A percentile compares a stretch with the other conserved stretches of the same genome.
These are phyloP conservation scores for Teunomyces stri DNA, from an alignment of 805 yeast genomes.

Conservation along the genomic window DNA sequence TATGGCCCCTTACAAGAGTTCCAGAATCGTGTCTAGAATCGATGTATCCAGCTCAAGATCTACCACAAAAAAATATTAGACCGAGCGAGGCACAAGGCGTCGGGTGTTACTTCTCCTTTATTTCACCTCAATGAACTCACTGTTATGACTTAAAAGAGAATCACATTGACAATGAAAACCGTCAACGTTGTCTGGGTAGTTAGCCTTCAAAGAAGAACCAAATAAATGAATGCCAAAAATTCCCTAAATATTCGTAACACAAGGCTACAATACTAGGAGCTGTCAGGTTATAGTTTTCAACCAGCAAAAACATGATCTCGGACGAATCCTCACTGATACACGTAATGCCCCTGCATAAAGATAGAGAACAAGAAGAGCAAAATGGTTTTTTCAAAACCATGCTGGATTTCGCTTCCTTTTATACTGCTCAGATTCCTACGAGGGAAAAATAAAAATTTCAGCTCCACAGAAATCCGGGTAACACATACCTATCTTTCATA, in stretches of 20 bases:
- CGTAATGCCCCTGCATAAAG: slow-evolving; percentile 99
- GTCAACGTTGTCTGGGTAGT: background rate
- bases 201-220: slow-evolving; percentile 36
- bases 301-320: slow-evolving; percentile 99
- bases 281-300: slow-evolving; percentile 99
- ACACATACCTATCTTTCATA: background rate
- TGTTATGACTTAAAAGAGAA: slow-evolving; percentile 16
- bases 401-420: slow-evolving; percentile 9
- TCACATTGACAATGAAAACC: background rate
- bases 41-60: slow-evolving; percentile 48
- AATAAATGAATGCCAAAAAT: slow-evolving; percentile 59
- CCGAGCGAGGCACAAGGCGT: slow-evolving; percentile 53
- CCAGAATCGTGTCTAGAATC: slow-evolving; percentile 4
- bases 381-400: slow-evolving; percentile 7
- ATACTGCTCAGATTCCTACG: slow-evolving; percentile 7
- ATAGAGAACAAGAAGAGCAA: slow-evolving; percentile 46
- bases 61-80: slow-evolving; percentile 17
- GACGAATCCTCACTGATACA: slow-evolving; percentile 99
- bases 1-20: slow-evolving; percentile 40
- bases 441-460: background rate
- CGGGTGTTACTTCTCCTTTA: background rate
- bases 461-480: slow-evolving; percentile 8
- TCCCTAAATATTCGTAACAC: slow-evolving; percentile 60
- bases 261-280: slow-evolving; percentile 50
- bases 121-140: slow-evolving; percentile 22